Percentiles rank a stretch among this genome's conserved stretches.
Conservation (phyloP, 768 basidiomycete genomes). For the Arthromyces matolae region DNA sequence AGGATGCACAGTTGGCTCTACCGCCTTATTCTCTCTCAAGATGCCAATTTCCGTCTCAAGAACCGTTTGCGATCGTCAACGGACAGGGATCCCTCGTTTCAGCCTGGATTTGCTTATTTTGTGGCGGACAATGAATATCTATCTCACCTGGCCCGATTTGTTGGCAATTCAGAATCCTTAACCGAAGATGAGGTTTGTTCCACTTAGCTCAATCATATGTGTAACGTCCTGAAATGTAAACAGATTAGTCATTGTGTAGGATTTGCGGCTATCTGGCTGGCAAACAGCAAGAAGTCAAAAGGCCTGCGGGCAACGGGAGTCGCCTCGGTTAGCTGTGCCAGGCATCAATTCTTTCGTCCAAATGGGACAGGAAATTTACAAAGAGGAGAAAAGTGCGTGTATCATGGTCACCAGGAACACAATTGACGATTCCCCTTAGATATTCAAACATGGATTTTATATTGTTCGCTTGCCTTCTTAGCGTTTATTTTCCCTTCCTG, state of each 20-base stretch:
- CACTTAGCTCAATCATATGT: too few species aligned
- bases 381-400: too few species aligned
- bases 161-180: constrained; percentile 6
- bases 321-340: constrained; percentile 17
- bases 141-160: too few species aligned
- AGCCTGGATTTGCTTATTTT: constrained; percentile 10
- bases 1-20: constrained; percentile 15
- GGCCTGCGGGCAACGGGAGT: constrained; percentile 18
- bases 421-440: too few species aligned
- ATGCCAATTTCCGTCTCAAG: constrained; percentile 19
- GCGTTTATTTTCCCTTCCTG: neutral
- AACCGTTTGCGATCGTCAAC: constrained; percentile 8
- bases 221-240: too few species aligned
- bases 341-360: constrained; percentile 15
- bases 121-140: neutral
- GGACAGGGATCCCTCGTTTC: constrained; percentile 13
- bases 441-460: constrained; percentile 23
- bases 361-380: constrained; percentile 4
- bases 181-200: constrained; percentile 13
- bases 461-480: constrained; percentile 16
- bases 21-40: constrained; percentile 13
- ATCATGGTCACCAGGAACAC: too few species aligned
- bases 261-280: constrained; percentile 5
- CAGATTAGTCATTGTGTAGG: constrained; percentile 11
- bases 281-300: constrained; percentile 10